Percentiles rank a stretch among this genome's conserved stretches.
Evolutionary conservation across 2,329 filamentous ascomycete species (phyloP).

Genomic region (Amylocarpus encephaloides): DNA sequence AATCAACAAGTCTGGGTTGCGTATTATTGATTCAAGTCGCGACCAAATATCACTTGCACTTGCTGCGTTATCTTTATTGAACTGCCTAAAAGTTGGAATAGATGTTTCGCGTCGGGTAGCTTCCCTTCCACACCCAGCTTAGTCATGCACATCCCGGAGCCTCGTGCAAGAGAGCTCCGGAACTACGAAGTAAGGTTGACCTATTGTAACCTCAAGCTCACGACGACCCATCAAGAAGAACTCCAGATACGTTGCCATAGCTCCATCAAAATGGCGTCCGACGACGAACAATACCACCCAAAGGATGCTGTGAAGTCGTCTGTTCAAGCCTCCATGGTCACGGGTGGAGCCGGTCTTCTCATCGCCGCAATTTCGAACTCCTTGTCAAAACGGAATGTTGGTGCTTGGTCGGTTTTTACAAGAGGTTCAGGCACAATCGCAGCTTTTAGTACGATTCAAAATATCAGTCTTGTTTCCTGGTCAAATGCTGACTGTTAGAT

Average conservation of each 20-base stretch:
- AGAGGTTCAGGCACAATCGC: slow-evolving; percentile 69
- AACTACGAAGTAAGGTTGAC: neutral
- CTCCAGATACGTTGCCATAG: slow-evolving; percentile 10
- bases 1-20: no score
- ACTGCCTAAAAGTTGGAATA: neutral
- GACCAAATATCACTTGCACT: no score
- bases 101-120: no score
- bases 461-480: neutral
- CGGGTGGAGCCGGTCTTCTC: slow-evolving; percentile 62
- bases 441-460: slow-evolving; percentile 45
- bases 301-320: slow-evolving; percentile 68
- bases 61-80: neutral
- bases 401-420: slow-evolving; percentile 73
- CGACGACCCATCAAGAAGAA: neutral
- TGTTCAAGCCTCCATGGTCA: slow-evolving; percentile 57
- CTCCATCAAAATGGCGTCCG: slow-evolving; percentile 41
- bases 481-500: slow-evolving; percentile 13
- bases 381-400: slow-evolving; percentile 74
- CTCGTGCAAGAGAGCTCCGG: neutral
- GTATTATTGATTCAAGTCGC: no score
- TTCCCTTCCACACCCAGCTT: no score
- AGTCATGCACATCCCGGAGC: neutral
- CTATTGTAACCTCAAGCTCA: neutral
- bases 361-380: slow-evolving; percentile 80
- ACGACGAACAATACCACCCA: slow-evolving; percentile 55